A percentile compares a stretch with the other conserved stretches of the same genome.
These are phyloP conservation scores for Penicillium cosmopolitanum DNA, from an alignment of 495 filamentous ascomycete species.

Conservation along the genomic window DNA sequence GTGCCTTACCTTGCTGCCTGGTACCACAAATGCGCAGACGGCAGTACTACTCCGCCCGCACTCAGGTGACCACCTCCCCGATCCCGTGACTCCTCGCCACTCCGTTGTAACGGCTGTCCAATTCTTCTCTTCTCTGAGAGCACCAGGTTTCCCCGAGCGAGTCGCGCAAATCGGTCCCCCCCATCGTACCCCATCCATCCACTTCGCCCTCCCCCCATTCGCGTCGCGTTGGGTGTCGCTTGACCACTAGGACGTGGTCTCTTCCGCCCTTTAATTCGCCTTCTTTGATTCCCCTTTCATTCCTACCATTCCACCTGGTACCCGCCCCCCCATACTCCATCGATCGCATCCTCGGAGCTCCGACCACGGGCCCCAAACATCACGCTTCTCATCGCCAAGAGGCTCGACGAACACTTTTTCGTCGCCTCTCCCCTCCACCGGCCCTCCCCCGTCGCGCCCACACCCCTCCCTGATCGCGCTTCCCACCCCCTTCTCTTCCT, in stretches of 20 bases:
- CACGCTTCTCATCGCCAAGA: slow-evolving; percentile 45
- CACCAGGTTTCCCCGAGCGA: slow-evolving; percentile 48
- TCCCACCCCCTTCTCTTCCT: slow-evolving; percentile 12
- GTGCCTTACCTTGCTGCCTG: background rate
- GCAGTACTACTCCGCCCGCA: no score
- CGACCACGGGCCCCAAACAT: slow-evolving; percentile 39
- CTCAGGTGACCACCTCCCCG: background rate
- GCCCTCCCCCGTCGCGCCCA: slow-evolving; percentile 17
- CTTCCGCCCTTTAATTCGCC: slow-evolving; percentile 28
- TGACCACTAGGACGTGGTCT: background rate
- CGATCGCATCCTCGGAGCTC: slow-evolving; percentile 35
- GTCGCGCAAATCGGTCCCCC: slow-evolving; percentile 51
- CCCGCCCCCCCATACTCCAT: slow-evolving; percentile 32
- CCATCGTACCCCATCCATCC: slow-evolving; percentile 50
- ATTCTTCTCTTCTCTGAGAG: slow-evolving; percentile 44
- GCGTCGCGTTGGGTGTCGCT: slow-evolving; percentile 28
- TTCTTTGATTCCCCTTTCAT: slow-evolving; percentile 33
- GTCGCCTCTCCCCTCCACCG: slow-evolving; percentile 34
- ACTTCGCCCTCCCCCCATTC: slow-evolving; percentile 40
- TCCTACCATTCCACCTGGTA: slow-evolving; percentile 24
- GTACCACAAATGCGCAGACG: background rate
- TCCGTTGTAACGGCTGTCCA: slow-evolving; percentile 34
- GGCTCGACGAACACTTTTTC: slow-evolving; percentile 28
- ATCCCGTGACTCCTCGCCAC: slow-evolving; percentile 24
- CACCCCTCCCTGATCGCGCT: slow-evolving; percentile 8